phyloP scores from a whole-genome alignment of 2,329 filamentous ascomycete genomes.

The Fusarium camptoceras region DNA sequence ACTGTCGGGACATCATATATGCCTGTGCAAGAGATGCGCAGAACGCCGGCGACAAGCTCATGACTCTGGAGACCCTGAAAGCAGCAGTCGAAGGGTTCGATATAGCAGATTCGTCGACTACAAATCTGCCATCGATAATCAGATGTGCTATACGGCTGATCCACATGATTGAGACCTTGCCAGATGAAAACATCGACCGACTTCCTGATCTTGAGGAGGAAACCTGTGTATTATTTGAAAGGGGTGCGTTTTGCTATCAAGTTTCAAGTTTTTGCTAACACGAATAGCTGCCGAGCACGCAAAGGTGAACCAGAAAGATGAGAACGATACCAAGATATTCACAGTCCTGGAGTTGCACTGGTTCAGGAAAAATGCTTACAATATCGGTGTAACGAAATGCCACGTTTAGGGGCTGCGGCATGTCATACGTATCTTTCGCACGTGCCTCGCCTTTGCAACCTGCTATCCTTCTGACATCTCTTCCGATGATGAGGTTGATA shows the following conservation, averaged over 20 bases:
- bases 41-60: conserved; percentile 68
- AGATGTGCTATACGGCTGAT: conserved; percentile 66
- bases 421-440: conserved; percentile 67
- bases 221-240: conserved; percentile 64
- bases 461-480: conserved; percentile 63
- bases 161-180: conserved; percentile 54
- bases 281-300: conserved; percentile 46
- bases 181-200: conserved; percentile 23
- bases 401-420: conserved; percentile 64
- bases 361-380: conserved; percentile 87
- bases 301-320: conserved; percentile 53
- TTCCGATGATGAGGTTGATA: conserved; percentile 57
- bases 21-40: conserved; percentile 85
- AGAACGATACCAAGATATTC: conserved; percentile 63
- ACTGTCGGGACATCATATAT: conserved; percentile 72
- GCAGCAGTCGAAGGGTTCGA: conserved; percentile 48
- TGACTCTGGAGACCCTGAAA: conserved; percentile 59
- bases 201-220: conserved; percentile 54
- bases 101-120: conserved; percentile 26
- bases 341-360: conserved; percentile 77
- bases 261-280: conserved; percentile 17
- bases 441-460: conserved; percentile 64
- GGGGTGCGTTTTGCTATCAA: conserved; percentile 49
- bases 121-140: conserved; percentile 54
- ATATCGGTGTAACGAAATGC: conserved; percentile 74